Evolutionary conservation across 108 stramenopile genomes (phyloP).

Genomic region (Seminavis robusta): DNA sequence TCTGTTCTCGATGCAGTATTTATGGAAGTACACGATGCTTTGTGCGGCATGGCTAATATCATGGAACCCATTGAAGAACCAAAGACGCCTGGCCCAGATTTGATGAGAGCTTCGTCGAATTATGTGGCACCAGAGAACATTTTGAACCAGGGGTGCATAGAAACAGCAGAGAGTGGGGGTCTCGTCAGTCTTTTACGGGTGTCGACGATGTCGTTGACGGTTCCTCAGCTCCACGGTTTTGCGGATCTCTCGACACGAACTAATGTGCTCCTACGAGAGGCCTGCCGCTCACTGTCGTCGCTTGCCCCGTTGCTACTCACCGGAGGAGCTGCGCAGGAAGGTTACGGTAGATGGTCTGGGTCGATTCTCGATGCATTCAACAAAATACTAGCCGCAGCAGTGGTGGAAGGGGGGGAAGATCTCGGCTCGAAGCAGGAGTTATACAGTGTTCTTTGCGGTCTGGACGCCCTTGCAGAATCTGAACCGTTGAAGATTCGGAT

Average conservation of each 20-base stretch:
- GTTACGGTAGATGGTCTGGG: slow-evolving; percentile 33
- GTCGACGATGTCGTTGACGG: too few relatives aligned
- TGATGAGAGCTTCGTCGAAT: background rate
- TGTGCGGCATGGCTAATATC: slow-evolving; percentile 55
- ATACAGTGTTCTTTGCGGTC: slow-evolving; percentile 41
- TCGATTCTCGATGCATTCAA: slow-evolving; percentile 36
- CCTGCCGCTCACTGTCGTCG: slow-evolving; percentile 48
- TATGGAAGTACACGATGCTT: slow-evolving; percentile 38
- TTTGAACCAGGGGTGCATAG: slow-evolving; percentile 30
- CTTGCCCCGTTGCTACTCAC: slow-evolving; percentile 57
- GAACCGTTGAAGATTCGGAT: slow-evolving; percentile 60
- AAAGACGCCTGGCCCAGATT: too few relatives aligned
- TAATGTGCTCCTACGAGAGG: slow-evolving; percentile 36
- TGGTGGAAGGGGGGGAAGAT: background rate
- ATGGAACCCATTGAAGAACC: slow-evolving; percentile 32
- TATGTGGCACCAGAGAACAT: slow-evolving; percentile 14
- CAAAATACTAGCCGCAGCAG: slow-evolving; percentile 26
- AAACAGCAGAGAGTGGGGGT: slow-evolving; percentile 44
- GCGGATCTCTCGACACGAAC: slow-evolving; percentile 17
- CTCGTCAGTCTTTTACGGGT: slow-evolving; percentile 39
- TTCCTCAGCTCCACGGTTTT: too few relatives aligned
- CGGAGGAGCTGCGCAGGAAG: slow-evolving; percentile 20
- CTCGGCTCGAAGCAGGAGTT: background rate
- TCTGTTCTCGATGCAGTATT: slow-evolving; percentile 2
- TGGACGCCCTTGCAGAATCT: slow-evolving; percentile 47